These are phyloP conservation scores for Berberis thunbergii DNA, from an alignment of 164 flowering plant species.

Conservation along the genomic window DNA sequence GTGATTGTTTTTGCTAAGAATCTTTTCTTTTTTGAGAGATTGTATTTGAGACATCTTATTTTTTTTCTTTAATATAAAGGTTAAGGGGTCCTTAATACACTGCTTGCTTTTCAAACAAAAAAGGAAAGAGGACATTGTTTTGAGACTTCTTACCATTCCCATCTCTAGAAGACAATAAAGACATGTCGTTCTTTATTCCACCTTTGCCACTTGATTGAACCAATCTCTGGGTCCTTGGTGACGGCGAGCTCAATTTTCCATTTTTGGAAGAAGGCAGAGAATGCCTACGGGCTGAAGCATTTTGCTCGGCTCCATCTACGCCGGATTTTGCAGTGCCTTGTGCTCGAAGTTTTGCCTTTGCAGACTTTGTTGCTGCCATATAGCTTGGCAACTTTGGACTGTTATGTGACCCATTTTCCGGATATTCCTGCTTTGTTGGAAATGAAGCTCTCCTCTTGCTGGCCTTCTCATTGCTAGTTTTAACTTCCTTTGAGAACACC, in stretches of 20 bases:
- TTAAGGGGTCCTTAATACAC: too few species aligned
- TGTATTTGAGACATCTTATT: too few species aligned
- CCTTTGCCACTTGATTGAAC: conserved; percentile 30
- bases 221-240: conserved; percentile 42
- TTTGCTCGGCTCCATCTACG: conserved; percentile 40
- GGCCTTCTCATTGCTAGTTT: conserved; percentile 35
- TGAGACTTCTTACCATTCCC: conserved; percentile 39
- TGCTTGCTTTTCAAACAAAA: background rate
- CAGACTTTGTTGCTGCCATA: conserved; percentile 77
- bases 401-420: conserved; percentile 53
- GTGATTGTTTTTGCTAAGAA: too few species aligned
- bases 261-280: conserved; percentile 57
- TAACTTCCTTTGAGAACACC: conserved; percentile 34
- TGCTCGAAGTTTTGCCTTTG: conserved; percentile 65
- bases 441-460: conserved; percentile 40
- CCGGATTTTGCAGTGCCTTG: conserved; percentile 46
- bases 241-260: conserved; percentile 41
- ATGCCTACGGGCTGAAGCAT: conserved; percentile 45
- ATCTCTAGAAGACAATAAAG: conserved; percentile 47
- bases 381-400: conserved; percentile 78
- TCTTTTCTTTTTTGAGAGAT: too few species aligned
- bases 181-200: conserved; percentile 33
- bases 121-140: background rate
- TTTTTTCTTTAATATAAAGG: too few species aligned
- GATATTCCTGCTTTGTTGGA: conserved; percentile 51